Conservation (phyloP, 176 grass and related monocot species). For the Alloteropsis semialata region DNA sequence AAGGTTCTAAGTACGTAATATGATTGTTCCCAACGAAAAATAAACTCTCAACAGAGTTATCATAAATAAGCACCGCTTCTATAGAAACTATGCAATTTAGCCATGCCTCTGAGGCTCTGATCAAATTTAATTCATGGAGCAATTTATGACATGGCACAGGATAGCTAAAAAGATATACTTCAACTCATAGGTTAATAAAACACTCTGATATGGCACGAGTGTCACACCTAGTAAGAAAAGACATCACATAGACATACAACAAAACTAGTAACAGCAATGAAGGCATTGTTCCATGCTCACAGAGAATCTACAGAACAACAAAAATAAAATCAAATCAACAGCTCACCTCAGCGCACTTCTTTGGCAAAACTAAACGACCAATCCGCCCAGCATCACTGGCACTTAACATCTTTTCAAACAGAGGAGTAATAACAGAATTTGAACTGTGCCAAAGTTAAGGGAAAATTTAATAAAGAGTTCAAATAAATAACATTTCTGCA, state of each 20-base stretch:
- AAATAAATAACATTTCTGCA: conserved; percentile 13
- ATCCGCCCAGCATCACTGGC: conserved; percentile 98
- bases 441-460: conserved; percentile 71
- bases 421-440: conserved; percentile 90
- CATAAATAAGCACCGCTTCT: background rate
- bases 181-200: conserved; percentile 4
- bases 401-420: conserved; percentile 99
- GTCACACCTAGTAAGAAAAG: background rate
- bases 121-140: background rate
- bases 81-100: background rate
- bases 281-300: background rate
- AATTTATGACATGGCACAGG: background rate
- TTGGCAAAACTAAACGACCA: conserved; percentile 96
- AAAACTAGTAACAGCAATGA: background rate
- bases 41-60: background rate
- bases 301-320: conserved; percentile 27
- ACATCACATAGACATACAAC: background rate
- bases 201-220: conserved; percentile 3
- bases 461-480: conserved; percentile 20
- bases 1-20: conserved; percentile 5
- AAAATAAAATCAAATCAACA: conserved; percentile 7
- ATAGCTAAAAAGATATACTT: conserved; percentile 1
- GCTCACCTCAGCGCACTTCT: conserved; percentile 97
- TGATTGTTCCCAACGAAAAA: background rate
- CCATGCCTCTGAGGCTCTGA: background rate